Evolutionary conservation across 2,329 filamentous ascomycete species (phyloP), one percentile per base, ranked within the genome.

Genomic region (Pseudocercospora fuligena): DNA sequence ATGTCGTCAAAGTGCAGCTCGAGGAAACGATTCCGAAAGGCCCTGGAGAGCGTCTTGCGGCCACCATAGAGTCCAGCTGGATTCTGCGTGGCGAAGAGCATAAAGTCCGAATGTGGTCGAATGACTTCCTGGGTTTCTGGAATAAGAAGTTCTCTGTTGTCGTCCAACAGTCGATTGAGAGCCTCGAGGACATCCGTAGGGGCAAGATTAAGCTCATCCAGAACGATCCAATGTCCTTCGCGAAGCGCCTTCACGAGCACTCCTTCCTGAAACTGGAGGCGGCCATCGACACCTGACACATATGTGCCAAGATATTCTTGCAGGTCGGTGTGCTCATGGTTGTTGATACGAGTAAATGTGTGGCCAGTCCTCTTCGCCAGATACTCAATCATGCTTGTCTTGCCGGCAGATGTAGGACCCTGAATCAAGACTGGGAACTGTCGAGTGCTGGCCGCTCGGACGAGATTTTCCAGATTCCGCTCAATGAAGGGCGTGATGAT

Each of bases 361-460:
- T 99, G 97, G 3, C 96, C 95, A 31, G 93, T 98, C 63, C 92
- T 91, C 75, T 97, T 95, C n/a, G 96, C 94, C 43, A 99, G 86
- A 77, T 97, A 97, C 79, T 98, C 94, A 49, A 99, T 97, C 95
- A 99, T 99, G 79, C 94, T 98, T 0, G 95, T 99, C 80, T 99
- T 99, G 70, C 95, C 95, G 12, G 94, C 92, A 5, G 96, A 99
- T 0, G 95, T 99, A 12, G 96, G 95, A 3, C 95, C 95, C 79
- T 99, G 95, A 21, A 99, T 91, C 9, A 99, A 85, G 58, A 99
- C 92, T 0, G 95, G 96, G 77, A 97, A 99, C 58, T 92, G 88
- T 40, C 93, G 85, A 4, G 94, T 99, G 0, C 94, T 98, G 16
- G 93, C 93, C 2, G 95, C 96, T 75, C 96, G 88, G 11, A 98